Evolutionary conservation across 2,329 filamentous ascomycete species (phyloP).

Genomic region (Claviceps lovelessii): DNA sequence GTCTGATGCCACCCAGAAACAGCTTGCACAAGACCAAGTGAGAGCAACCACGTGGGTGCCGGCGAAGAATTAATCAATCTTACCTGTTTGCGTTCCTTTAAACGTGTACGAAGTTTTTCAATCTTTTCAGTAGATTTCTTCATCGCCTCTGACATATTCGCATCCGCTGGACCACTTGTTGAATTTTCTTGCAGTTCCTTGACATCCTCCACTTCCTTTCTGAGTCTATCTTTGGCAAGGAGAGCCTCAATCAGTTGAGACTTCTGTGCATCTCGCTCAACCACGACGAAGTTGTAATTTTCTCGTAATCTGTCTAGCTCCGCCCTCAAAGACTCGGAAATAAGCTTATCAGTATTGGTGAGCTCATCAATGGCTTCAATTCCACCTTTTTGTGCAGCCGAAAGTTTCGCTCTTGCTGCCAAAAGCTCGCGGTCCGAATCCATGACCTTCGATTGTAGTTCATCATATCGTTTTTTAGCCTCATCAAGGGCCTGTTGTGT

Average conservation of each 20-base stretch:
- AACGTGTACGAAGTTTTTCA: conserved; percentile 40
- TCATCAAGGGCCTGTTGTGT: conserved; percentile 33
- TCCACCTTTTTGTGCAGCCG: conserved; percentile 39
- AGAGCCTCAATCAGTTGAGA: conserved; percentile 45
- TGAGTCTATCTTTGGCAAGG: conserved; percentile 45
- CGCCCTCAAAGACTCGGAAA: conserved; percentile 41
- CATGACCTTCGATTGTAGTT: conserved; percentile 33
- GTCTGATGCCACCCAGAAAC: not conserved
- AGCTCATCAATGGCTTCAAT: conserved; percentile 41
- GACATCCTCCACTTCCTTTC: conserved; percentile 36
- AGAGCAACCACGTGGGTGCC: not conserved
- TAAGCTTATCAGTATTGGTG: conserved; percentile 43
- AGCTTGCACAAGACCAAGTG: not conserved
- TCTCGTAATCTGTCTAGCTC: conserved; percentile 43
- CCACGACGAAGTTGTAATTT: conserved; percentile 32
- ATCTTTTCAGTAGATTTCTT: conserved; percentile 37
- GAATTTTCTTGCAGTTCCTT: conserved; percentile 26
- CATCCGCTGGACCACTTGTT: conserved; percentile 20
- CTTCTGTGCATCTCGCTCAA: conserved; percentile 43
- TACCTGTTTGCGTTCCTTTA: conserved; percentile 46
- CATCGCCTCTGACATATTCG: conserved; percentile 20
- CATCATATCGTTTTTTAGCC: conserved; percentile 26
- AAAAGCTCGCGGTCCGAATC: conserved; percentile 43
- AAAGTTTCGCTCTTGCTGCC: conserved; percentile 37
- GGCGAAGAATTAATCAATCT: conserved; percentile 17